phyloP scores from a whole-genome alignment of 2,329 filamentous ascomycete species.

The Exserohilum turcica region DNA sequence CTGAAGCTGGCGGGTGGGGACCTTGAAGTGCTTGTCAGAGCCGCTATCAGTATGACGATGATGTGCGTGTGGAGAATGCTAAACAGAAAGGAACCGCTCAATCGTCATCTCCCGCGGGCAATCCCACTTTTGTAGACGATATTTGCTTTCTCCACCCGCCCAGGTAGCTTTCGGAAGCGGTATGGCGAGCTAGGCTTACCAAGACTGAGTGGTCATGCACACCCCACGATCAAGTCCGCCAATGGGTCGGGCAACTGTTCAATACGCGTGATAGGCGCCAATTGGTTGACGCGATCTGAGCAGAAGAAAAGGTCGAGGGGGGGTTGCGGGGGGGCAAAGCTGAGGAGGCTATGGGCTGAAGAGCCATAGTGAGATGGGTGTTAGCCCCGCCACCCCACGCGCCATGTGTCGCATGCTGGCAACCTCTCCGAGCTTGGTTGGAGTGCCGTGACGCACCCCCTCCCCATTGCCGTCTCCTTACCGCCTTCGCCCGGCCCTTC shows the following conservation, averaged over 20 bases:
- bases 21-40: conserved; percentile 9
- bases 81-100: conserved; percentile 2
- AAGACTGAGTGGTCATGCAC: conserved; percentile 21
- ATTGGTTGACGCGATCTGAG: not conserved
- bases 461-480: not conserved
- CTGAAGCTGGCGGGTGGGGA: conserved; percentile 9
- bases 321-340: conserved; percentile 9
- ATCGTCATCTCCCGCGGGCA: conserved; percentile 15
- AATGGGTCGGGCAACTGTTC: conserved; percentile 13
- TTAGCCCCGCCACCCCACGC: conserved; percentile 22
- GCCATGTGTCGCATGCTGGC: conserved; percentile 2
- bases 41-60: conserved; percentile 1
- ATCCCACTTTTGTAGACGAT: conserved; percentile 12
- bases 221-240: conserved; percentile 15
- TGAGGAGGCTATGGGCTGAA: conserved; percentile 5
- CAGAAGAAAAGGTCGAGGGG: not conserved
- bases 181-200: conserved; percentile 19
- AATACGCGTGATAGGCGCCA: conserved; percentile 7
- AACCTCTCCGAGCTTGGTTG: conserved; percentile 7
- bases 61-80: conserved; percentile 5
- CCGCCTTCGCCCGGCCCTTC: not conserved
- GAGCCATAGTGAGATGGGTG: conserved; percentile 11
- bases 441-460: conserved; percentile 9
- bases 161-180: conserved; percentile 23
- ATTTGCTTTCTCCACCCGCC: conserved; percentile 20